These are phyloP conservation scores for Rutstroemia sp. DNA, from an alignment of 2,329 filamentous ascomycete species.

Conservation along the genomic window DNA sequence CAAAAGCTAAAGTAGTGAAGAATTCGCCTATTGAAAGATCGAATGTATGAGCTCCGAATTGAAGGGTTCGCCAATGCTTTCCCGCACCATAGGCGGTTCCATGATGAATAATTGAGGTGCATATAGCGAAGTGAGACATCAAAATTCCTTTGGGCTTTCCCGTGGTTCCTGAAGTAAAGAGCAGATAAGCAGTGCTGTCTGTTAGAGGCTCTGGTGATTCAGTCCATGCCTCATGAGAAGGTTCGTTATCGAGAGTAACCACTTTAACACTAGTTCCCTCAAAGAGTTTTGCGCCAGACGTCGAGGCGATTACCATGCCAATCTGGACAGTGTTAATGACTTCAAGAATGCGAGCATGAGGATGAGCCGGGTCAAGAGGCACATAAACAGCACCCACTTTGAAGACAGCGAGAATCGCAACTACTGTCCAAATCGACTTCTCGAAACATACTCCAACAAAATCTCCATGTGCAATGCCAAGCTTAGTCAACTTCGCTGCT, in stretches of 20 bases:
- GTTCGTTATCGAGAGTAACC: too few relatives aligned
- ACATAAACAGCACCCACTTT: slow-evolving; percentile 28
- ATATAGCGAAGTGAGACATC: neutral
- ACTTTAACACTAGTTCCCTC: too few relatives aligned
- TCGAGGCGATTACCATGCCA: too few relatives aligned
- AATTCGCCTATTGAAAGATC: slow-evolving; percentile 15
- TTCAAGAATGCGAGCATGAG: slow-evolving; percentile 17
- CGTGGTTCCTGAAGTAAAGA: slow-evolving; percentile 22
- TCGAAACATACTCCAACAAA: slow-evolving; percentile 28
- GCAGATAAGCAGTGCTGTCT: slow-evolving; percentile 2
- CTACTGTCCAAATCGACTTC: slow-evolving; percentile 25
- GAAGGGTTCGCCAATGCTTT: slow-evolving; percentile 12
- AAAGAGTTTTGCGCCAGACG: too few relatives aligned
- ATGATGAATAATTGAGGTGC: neutral
- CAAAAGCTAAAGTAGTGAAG: slow-evolving; percentile 12
- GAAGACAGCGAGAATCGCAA: slow-evolving; percentile 27
- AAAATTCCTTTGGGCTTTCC: slow-evolving; percentile 19
- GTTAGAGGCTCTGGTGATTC: too few relatives aligned
- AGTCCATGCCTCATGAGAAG: too few relatives aligned
- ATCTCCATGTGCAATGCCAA: slow-evolving; percentile 12
- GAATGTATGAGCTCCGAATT: slow-evolving; percentile 18
- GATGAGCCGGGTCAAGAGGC: slow-evolving; percentile 27
- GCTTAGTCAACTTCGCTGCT: slow-evolving; percentile 16
- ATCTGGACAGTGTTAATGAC: too few relatives aligned
- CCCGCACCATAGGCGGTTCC: neutral